A percentile compares a stretch with the other conserved stretches of the same genome.
phyloP scores from a whole-genome alignment of 192 early-diverging fungal species.

The Podila epigama region DNA sequence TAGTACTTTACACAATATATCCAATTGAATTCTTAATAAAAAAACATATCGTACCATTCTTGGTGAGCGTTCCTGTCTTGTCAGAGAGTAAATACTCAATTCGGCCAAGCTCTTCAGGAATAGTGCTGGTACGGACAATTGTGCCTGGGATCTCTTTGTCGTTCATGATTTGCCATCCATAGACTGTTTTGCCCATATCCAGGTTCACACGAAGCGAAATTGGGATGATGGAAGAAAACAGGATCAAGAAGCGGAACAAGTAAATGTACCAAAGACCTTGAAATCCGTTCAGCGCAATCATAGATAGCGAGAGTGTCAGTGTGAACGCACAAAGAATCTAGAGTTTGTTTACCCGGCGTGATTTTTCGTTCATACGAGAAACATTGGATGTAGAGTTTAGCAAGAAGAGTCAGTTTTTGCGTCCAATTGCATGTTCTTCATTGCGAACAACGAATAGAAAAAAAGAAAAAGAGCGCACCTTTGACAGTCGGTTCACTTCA shows the following conservation, averaged over 20 bases:
- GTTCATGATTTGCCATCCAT: slow-evolving; percentile 86
- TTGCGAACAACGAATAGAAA: not conserved
- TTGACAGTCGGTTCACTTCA: slow-evolving; percentile 92
- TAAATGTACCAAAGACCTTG: slow-evolving; percentile 92
- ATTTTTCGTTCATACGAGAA: too few species aligned
- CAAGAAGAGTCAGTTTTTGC: too few species aligned
- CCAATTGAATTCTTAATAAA: not conserved
- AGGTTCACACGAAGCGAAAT: slow-evolving; percentile 94
- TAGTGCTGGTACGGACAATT: slow-evolving; percentile 91
- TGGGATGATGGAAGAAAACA: slow-evolving; percentile 95
- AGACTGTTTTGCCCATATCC: slow-evolving; percentile 97
- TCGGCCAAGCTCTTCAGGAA: slow-evolving; percentile 95
- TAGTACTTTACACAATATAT: not conserved
- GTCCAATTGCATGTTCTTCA: too few species aligned
- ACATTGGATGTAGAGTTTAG: too few species aligned
- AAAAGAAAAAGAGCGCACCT: slow-evolving; percentile 52
- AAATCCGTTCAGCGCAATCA: slow-evolving; percentile 92
- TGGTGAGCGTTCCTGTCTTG: slow-evolving; percentile 95
- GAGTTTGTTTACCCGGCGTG: too few species aligned
- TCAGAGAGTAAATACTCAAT: slow-evolving; percentile 94
- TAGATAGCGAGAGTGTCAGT: slow-evolving; percentile 77
- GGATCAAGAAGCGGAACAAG: slow-evolving; percentile 91
- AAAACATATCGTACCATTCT: slow-evolving; percentile 70
- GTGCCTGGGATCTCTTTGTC: slow-evolving; percentile 86
- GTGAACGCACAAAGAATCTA: slow-evolving; percentile 90